Base-by-base conservation (phyloP, 805 yeast genomes). In the Wickerhamiella azyma region DNA sequence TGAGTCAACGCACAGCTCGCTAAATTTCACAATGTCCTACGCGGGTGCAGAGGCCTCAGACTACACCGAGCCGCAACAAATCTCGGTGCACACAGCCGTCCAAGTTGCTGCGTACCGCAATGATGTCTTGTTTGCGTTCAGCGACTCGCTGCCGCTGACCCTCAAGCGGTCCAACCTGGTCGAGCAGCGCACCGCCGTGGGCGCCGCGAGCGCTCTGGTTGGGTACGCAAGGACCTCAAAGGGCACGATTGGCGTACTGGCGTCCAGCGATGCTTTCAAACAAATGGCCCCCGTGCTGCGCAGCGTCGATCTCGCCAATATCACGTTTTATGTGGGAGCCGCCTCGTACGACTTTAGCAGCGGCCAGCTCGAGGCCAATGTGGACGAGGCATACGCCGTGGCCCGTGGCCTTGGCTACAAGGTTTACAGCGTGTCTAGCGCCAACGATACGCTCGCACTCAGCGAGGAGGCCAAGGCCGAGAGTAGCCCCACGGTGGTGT, bases 191-290 rank as follows among this genome's bases (percentile, higher is more conserved):
- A 74, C 84, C 47, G 77, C 94, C 60, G 68, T 81, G 2, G 96
- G 96, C 55, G 92, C 95, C 28, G 84, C 89, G 39, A 72, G 77
- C 51, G 74, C 83, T 24, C 71, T 89, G 39, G 66, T 83, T 43
- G 96, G 96, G 33, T 88, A 79, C 64, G 43, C 52, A 13, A 30
- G 32, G 9, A 62, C 75, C 45, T 48, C 33, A 47, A 46, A 9
- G 51, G 46, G 29, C 26, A 46, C 46, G 7, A 49, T 71, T 62
- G 50, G 72, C 57, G 68, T 79, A 50, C 59, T 88, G 33, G 70
- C 79, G 40, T 79, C 88, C 37, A 74, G 85, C 26, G 75, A 76
- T 51, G 78, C 85, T 26, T 69, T 86, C 59, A 67, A 73, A 17
- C 76, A 71, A 57, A 79, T 88, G 77, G 67, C 76, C 45, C 85